Conservation (phyloP, 2,329 filamentous ascomycete genomes). For the Colletotrichum higginsianum region DNA sequence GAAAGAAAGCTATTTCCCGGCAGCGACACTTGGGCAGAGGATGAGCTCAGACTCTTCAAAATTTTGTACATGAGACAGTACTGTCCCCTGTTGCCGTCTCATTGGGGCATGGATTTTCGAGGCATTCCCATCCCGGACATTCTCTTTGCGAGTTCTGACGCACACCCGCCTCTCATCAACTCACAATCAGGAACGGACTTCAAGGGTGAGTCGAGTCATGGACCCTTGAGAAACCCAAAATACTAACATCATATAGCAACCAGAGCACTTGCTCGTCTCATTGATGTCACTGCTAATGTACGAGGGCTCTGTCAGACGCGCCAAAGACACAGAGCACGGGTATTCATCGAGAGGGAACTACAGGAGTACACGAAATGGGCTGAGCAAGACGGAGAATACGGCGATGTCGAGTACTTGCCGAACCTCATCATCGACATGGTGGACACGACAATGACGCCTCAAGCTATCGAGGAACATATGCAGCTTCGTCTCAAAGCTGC, state of each 20-base stretch:
- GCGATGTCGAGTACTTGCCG: slow-evolving; percentile 52
- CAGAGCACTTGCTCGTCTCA: slow-evolving; percentile 54
- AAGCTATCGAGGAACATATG: slow-evolving; percentile 54
- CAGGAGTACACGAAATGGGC: slow-evolving; percentile 58
- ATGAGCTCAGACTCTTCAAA: slow-evolving; percentile 63
- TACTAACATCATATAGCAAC: slow-evolving; percentile 54
- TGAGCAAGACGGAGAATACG: slow-evolving; percentile 57
- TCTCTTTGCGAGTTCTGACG: slow-evolving; percentile 52
- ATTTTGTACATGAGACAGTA: slow-evolving; percentile 59
- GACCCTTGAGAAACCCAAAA: no score
- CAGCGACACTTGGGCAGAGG: slow-evolving; percentile 65
- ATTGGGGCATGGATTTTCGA: slow-evolving; percentile 59
- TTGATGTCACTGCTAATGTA: slow-evolving; percentile 56
- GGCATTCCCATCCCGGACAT: slow-evolving; percentile 56
- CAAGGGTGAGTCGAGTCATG: slow-evolving; percentile 49
- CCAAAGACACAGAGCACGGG: slow-evolving; percentile 50
- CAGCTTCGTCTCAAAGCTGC: slow-evolving; percentile 54
- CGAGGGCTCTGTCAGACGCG: slow-evolving; percentile 54
- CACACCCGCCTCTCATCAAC: slow-evolving; percentile 55
- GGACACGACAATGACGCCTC: slow-evolving; percentile 48
- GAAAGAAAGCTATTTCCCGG: slow-evolving; percentile 60
- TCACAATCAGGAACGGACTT: slow-evolving; percentile 55
- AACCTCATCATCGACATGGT: slow-evolving; percentile 57
- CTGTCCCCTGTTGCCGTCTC: slow-evolving; percentile 56
- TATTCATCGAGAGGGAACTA: slow-evolving; percentile 53